Percentiles rank a stretch among this genome's conserved stretches.
Conservation (phyloP, 495 filamentous ascomycete genomes). For the Tetracladium marchalianum region DNA sequence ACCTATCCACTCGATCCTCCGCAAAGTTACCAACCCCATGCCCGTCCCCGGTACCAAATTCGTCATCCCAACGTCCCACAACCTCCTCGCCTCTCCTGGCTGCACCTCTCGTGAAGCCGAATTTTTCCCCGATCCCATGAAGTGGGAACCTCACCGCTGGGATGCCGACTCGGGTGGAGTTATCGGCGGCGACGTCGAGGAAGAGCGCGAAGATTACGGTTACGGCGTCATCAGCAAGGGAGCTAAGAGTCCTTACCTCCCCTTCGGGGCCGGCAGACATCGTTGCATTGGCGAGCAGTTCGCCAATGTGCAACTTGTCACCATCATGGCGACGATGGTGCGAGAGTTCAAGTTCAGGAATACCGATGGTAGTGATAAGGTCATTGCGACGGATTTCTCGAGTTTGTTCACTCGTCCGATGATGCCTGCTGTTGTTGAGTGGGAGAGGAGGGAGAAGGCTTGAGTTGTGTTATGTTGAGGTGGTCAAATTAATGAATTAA, state of each 20-base stretch:
- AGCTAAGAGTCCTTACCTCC: conserved; percentile 76
- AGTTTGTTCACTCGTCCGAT: conserved; percentile 55
- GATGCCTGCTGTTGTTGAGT: conserved; percentile 52
- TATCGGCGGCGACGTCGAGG: conserved; percentile 44
- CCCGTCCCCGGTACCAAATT: conserved; percentile 68
- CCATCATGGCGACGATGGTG: conserved; percentile 73
- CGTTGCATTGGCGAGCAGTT: conserved; percentile 97
- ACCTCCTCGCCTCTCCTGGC: conserved; percentile 72
- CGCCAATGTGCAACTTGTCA: conserved; percentile 82
- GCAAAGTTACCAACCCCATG: conserved; percentile 73
- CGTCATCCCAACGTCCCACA: conserved; percentile 64
- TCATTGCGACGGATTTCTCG: conserved; percentile 80
- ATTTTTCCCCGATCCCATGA: conserved; percentile 71
- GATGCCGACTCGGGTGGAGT: conserved; percentile 41
- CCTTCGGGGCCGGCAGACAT: conserved; percentile 90
- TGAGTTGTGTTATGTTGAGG: not conserved
- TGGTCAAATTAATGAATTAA: too few relatives aligned
- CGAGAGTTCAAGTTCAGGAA: conserved; percentile 67
- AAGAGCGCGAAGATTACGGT: conserved; percentile 80
- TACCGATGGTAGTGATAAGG: conserved; percentile 51
- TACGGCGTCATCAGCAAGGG: conserved; percentile 92
- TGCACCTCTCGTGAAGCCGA: conserved; percentile 56
- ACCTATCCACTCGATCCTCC: conserved; percentile 79
- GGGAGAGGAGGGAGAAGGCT: conserved; percentile 46
- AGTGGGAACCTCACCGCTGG: conserved; percentile 90